Base-by-base conservation (phyloP, 2,329 filamentous ascomycete genomes). In the Helicocarpus griseus region DNA sequence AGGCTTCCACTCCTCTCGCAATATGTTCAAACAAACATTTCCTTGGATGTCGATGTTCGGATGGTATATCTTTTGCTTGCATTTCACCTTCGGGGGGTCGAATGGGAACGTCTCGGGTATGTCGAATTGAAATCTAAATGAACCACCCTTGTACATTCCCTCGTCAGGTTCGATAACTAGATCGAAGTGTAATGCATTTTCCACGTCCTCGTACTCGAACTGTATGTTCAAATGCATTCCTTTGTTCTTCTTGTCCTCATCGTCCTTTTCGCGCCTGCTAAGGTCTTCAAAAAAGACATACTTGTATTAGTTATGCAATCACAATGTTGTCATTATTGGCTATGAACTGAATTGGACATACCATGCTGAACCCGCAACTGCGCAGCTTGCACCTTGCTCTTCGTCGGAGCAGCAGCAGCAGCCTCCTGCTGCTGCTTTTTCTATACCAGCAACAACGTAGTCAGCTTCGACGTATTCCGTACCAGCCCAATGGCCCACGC, bases 1-100 rank as follows among this genome's bases (percentile, higher is more conserved):
- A 0, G 93, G 93, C 77, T 97, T 98, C 93, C 93, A 98, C 74
- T 98, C 93, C 73, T 98, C 93, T 56, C 93, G 78, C 64, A 98
- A 72, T 63, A 98, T 98, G 69, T 98, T 98, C 64, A 98, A 73
- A 75, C 93, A 98, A 56, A 98, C 90, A 67, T 98, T 98, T 61
- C 93, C 93, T 68, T 97, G 89, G 38, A 95, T 79, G 65, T 98
- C 93, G 67, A 98, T 98, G 71, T 98, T 98, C 5, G 93, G 93
- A 68, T 98, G 93, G 74, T 98, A 98, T 63, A 98, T 97, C 77
- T 95, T 97, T 73, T 98, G 88, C 60, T 84, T 86, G 74, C 93
- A 97, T 65, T 87, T 93, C 61, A 98, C 93, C 73, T 97, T 97
- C 19, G 93, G 93, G 56, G 93, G 90, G 68, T 97, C 90, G 73